Base-by-base conservation (phyloP, 768 basidiomycete genomes). In the Serendipita sp. region DNA sequence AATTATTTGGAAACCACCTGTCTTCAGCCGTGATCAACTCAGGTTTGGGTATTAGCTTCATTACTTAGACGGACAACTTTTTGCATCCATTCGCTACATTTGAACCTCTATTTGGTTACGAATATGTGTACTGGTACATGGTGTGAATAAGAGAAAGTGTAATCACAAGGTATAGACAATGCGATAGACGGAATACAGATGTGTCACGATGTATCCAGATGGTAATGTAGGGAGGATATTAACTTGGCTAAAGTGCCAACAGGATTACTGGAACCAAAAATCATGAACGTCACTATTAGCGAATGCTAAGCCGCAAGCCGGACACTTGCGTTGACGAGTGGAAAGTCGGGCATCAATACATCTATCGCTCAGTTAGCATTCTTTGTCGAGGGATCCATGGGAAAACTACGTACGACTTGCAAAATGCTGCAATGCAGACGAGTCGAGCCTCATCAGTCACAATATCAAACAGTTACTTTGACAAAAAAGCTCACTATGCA, bases 1-100 rank as follows among this genome's bases (percentile, higher is more conserved):
- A 71, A 76, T 99, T 65, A 81, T 83, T 68, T 99, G 96, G 96
- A 96, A 94, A 74, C 95, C 96, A 64, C 96, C 91, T 15, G 85
- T 88, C 51, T 93, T 95, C 75, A 89, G 89, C 60, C 81, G 90
- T 67, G 91, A 91, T 70, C 90, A 93, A 75, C 77, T 93, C 66
- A 83, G 91, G 66, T 93, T 93, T 70, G 79, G 79, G 4, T 78
- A 75, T 74, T 78, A 73, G 45, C 13, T 18, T 46, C 45, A 46
- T 13, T 18, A 18, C 45, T 46, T 13, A 64, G 15, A 16, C 18
- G 2, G n/a, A 60, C 46, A 56, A 28, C 23, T 48, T 8, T n/a
- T 64, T 64, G n/a, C 16, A 18, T 16, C 13, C 16, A 10, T 23
- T 45, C 46, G 46, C 23, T 15, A 63, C n/a, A 2, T n/a, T 44